These are phyloP conservation scores for Botrytis fragariae DNA, from an alignment of 2,329 filamentous ascomycete species.

Conservation along the genomic window DNA sequence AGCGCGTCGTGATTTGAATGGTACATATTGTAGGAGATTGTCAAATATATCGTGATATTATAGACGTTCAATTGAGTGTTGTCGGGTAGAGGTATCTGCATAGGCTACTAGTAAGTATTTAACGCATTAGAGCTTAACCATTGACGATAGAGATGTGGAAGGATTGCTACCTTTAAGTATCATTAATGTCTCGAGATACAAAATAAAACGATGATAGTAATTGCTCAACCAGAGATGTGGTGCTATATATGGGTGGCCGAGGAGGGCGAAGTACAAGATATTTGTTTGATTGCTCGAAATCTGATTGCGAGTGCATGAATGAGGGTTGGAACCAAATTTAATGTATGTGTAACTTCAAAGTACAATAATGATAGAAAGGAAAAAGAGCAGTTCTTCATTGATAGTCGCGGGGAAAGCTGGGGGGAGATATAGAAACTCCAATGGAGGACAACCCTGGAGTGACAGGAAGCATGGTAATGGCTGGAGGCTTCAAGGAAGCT, in stretches of 20 bases:
- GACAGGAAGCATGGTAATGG: slow-evolving; percentile 11
- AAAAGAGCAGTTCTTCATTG: slow-evolving; percentile 11
- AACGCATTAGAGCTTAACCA: slow-evolving; percentile 12
- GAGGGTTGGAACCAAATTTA: slow-evolving; percentile 1
- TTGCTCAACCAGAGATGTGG: slow-evolving; percentile 2
- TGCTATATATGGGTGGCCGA: neutral
- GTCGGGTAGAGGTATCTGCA: slow-evolving; percentile 18
- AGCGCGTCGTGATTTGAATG: slow-evolving; percentile 16
- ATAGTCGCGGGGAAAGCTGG: slow-evolving; percentile 7
- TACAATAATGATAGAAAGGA: slow-evolving; percentile 9
- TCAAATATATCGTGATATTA: slow-evolving; percentile 15
- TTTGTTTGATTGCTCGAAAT: slow-evolving; percentile 13
- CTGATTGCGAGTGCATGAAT: slow-evolving; percentile 19
- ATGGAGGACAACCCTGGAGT: slow-evolving; percentile 17
- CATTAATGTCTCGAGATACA: slow-evolving; percentile 7
- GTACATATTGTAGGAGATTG: slow-evolving; percentile 14
- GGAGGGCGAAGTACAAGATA: slow-evolving; percentile 17
- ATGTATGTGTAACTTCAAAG: slow-evolving; percentile 16
- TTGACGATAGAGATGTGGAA: neutral
- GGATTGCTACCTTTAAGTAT: slow-evolving; percentile 7
- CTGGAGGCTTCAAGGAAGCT: slow-evolving; percentile 9
- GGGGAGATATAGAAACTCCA: slow-evolving; percentile 18
- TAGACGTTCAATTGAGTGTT: slow-evolving; percentile 6
- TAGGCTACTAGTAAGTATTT: slow-evolving; percentile 19
- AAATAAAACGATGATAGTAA: neutral